Percentiles rank a stretch among this genome's conserved stretches.
Evolutionary conservation across 768 basidiomycete species (phyloP).

Genomic region (Termitomyces sp.): DNA sequence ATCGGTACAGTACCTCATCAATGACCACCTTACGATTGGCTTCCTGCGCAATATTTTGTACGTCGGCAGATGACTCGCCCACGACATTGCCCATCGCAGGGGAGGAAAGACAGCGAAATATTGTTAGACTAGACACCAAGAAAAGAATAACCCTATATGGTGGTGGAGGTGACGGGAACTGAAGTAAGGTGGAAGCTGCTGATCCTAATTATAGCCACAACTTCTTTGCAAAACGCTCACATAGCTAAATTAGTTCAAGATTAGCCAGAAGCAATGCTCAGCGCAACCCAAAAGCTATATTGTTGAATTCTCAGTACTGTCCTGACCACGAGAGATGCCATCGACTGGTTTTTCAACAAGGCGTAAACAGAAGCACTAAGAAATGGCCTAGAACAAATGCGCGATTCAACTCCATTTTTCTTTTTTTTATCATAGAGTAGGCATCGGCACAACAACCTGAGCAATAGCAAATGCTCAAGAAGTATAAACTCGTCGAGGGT

Average conservation of each 20-base stretch:
- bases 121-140: neutral
- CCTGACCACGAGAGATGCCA: neutral
- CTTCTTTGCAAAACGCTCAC: neutral
- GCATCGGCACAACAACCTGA: neutral
- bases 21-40: neutral
- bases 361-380: neutral
- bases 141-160: neutral
- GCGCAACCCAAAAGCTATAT: neutral
- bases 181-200: slow-evolving; percentile 10
- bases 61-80: slow-evolving; percentile 5
- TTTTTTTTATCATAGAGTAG: neutral
- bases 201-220: neutral
- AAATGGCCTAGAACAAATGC: neutral
- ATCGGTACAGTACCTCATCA: neutral
- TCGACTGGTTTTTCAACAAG: no score
- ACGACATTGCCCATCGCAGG: slow-evolving; percentile 9
- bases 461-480: neutral
- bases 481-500: neutral
- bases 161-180: slow-evolving; percentile 5
- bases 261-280: neutral
- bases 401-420: neutral
- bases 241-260: neutral
- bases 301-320: neutral
- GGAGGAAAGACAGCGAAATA: neutral
- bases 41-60: neutral